Evolutionary conservation across 257 asterid species (phyloP).

Genomic region (Solanum chilense): DNA sequence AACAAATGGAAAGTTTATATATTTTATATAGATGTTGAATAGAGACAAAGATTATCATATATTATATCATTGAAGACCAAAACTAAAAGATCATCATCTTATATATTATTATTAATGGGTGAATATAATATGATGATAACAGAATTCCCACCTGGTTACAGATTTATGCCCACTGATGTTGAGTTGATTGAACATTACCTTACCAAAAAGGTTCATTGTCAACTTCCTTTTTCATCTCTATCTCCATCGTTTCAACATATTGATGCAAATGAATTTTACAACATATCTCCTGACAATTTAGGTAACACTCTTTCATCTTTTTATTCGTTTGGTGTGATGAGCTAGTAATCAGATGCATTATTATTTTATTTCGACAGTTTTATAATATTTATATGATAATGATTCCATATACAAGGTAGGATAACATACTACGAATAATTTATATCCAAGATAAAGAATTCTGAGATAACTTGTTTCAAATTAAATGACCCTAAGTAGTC

Average conservation of each 20-base stretch:
- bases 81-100: too few relatives aligned
- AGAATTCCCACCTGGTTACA: slow-evolving; percentile 10
- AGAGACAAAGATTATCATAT: too few relatives aligned
- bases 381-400: too few relatives aligned
- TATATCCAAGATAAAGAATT: too few relatives aligned
- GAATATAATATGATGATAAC: background rate
- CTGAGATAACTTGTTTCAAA: too few relatives aligned
- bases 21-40: background rate
- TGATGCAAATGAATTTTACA: background rate
- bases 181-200: slow-evolving; percentile 11
- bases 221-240: background rate
- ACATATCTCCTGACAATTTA: slow-evolving; percentile 1
- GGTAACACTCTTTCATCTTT: background rate
- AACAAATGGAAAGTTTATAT: too few relatives aligned
- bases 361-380: too few relatives aligned
- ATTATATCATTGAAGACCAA: too few relatives aligned
- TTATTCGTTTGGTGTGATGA: background rate
- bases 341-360: too few relatives aligned
- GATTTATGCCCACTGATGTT: slow-evolving; percentile 22
- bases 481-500: too few relatives aligned
- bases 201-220: background rate
- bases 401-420: too few relatives aligned
- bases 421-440: too few relatives aligned
- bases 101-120: background rate
- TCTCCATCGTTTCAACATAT: background rate